phyloP scores from a whole-genome alignment of 805 yeast species.

The Sugiyamaella smithiae region DNA sequence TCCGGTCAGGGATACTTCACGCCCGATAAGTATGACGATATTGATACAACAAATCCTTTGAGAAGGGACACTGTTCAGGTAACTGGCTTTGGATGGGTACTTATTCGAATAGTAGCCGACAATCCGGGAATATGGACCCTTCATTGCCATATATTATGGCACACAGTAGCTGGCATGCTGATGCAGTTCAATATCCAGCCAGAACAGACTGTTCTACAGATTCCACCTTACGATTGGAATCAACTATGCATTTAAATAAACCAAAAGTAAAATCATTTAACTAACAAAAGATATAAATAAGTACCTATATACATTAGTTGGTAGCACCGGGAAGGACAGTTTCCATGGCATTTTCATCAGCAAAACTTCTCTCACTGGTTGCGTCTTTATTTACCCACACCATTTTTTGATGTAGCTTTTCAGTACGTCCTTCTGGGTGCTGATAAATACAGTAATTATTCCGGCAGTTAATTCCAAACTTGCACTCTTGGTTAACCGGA shows the following conservation, averaged over 20 bases:
- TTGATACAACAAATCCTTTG: slow-evolving; percentile 43
- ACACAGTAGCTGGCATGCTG: slow-evolving; percentile 76
- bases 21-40: slow-evolving; percentile 47
- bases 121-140: slow-evolving; percentile 95
- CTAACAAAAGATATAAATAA: neutral
- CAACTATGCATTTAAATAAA: neutral
- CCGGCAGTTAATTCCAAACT: slow-evolving; percentile 71
- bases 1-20: slow-evolving; percentile 50
- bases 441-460: slow-evolving; percentile 67
- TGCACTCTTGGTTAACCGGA: slow-evolving; percentile 76
- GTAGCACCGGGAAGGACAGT: slow-evolving; percentile 14
- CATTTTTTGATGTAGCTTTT: slow-evolving; percentile 33
- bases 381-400: slow-evolving; percentile 23
- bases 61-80: slow-evolving; percentile 71
- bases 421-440: slow-evolving; percentile 70
- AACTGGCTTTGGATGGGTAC: slow-evolving; percentile 54
- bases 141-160: slow-evolving; percentile 97
- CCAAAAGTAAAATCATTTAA: neutral
- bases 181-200: slow-evolving; percentile 32
- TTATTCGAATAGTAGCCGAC: slow-evolving; percentile 68
- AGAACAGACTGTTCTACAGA: slow-evolving; percentile 15
- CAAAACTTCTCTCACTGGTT: slow-evolving; percentile 66
- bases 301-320: neutral
- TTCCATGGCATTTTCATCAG: slow-evolving; percentile 33
- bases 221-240: slow-evolving; percentile 25